Conservation (phyloP, 2,329 filamentous ascomycete genomes). For the Volutella citrinella region DNA sequence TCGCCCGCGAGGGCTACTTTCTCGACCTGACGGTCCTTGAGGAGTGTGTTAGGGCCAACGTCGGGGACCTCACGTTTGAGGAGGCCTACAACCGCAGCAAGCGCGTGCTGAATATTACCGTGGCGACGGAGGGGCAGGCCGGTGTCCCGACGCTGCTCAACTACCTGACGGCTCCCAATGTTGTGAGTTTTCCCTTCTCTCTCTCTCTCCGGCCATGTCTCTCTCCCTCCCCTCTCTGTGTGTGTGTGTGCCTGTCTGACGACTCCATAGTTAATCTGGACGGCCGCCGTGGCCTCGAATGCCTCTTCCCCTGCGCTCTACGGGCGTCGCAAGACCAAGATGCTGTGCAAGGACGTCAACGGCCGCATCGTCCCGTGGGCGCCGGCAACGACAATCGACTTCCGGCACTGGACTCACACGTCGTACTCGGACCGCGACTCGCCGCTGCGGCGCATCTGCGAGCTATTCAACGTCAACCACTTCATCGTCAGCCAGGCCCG, state of each 20-base stretch:
- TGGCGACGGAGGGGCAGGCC: slow-evolving; percentile 70
- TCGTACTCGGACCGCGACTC: slow-evolving; percentile 64
- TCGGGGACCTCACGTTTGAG: slow-evolving; percentile 88
- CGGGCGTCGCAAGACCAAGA: slow-evolving; percentile 57
- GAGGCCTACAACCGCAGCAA: slow-evolving; percentile 87
- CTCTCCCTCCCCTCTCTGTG: no score
- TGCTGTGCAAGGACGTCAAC: slow-evolving; percentile 75
- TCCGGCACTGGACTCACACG: slow-evolving; percentile 65
- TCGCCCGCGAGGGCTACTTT: slow-evolving; percentile 75
- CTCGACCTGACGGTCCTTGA: slow-evolving; percentile 80
- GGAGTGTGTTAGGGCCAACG: slow-evolving; percentile 78
- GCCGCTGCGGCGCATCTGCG: slow-evolving; percentile 67
- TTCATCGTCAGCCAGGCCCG: slow-evolving; percentile 92
- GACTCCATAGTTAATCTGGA: slow-evolving; percentile 67
- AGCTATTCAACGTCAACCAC: slow-evolving; percentile 91
- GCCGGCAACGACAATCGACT: slow-evolving; percentile 57
- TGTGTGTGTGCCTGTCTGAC: slow-evolving; percentile 13
- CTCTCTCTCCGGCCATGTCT: neutral
- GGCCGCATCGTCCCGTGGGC: slow-evolving; percentile 75
- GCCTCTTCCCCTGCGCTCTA: slow-evolving; percentile 64
- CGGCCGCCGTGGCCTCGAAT: slow-evolving; percentile 74
- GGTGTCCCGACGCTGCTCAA: slow-evolving; percentile 85
- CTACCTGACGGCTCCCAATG: slow-evolving; percentile 89
- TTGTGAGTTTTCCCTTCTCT: slow-evolving; percentile 56
- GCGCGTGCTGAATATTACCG: slow-evolving; percentile 85